A percentile compares a stretch with the other conserved stretches of the same genome.
Conservation (phyloP, 148 eudicot genomes). For the Heliamphora exappendiculata region DNA sequence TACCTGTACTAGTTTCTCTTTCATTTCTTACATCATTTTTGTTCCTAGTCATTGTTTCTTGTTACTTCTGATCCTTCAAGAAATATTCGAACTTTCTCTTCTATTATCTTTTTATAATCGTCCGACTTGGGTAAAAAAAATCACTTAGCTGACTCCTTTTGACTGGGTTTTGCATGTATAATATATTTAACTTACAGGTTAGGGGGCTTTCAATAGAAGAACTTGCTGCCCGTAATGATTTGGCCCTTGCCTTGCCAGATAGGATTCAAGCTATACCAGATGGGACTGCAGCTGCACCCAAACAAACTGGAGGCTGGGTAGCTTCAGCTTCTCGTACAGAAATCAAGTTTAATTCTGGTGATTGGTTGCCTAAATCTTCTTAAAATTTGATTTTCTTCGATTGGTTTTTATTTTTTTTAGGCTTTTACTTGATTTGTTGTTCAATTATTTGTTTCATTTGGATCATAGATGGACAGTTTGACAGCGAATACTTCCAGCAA, state of each 20-base stretch:
- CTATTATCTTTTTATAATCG: neutral
- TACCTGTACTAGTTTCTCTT: too few relatives aligned
- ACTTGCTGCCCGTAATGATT: slow-evolving; percentile 75
- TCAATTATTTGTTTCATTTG: slow-evolving; percentile 5
- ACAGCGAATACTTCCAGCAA: slow-evolving; percentile 72
- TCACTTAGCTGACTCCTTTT: too few relatives aligned
- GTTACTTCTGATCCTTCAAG: neutral
- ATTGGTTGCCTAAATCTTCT: slow-evolving; percentile 4
- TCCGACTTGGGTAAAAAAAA: too few relatives aligned
- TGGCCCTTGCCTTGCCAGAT: slow-evolving; percentile 85
- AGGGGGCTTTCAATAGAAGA: slow-evolving; percentile 92
- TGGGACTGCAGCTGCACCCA: slow-evolving; percentile 72
- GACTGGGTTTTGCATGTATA: neutral
- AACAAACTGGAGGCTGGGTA: slow-evolving; percentile 80
- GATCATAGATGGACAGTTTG: slow-evolving; percentile 65
- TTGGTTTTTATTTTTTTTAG: neutral
- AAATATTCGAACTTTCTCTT: neutral
- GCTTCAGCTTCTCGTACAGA: slow-evolving; percentile 74
- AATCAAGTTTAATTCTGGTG: slow-evolving; percentile 95
- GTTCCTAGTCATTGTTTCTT: neutral
- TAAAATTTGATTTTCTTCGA: neutral
- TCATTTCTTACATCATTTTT: too few relatives aligned
- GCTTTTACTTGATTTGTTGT: slow-evolving; percentile 2
- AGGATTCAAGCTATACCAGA: slow-evolving; percentile 91
- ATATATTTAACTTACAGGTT: slow-evolving; percentile 45